Conservation (phyloP, 2,329 filamentous ascomycete genomes). For the Metarhizium rileyi region DNA sequence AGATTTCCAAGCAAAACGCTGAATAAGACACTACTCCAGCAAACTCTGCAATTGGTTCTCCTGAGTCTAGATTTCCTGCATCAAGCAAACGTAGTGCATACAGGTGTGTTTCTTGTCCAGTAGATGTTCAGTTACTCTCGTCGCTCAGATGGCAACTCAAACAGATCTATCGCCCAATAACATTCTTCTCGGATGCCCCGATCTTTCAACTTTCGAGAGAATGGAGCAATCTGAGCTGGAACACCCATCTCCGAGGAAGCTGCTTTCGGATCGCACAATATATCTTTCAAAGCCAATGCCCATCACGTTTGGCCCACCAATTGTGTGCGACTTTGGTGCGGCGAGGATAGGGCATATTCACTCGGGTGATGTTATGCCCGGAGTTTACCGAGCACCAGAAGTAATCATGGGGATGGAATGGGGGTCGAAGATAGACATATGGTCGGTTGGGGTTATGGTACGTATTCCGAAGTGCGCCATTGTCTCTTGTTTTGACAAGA, state of each 20-base stretch:
- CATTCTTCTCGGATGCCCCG: conserved; percentile 14
- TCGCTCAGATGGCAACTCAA: neutral
- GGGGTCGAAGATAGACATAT: conserved; percentile 24
- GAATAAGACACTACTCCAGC: conserved; percentile 14
- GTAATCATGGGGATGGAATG: conserved; percentile 24
- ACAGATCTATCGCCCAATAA: conserved; percentile 19
- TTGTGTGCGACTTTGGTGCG: conserved; percentile 23
- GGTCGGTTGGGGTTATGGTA: conserved; percentile 23
- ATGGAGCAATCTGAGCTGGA: conserved; percentile 9
- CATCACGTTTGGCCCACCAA: conserved; percentile 12
- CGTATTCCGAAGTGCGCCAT: conserved; percentile 6
- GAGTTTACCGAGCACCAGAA: conserved; percentile 24
- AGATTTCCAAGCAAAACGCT: conserved; percentile 14
- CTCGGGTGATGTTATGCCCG: conserved; percentile 22
- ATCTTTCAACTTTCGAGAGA: conserved; percentile 8
- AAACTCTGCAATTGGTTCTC: conserved; percentile 10
- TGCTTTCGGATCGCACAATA: conserved; percentile 17
- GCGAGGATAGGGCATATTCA: conserved; percentile 16
- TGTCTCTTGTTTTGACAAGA: neutral
- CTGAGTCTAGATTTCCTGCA: conserved; percentile 13
- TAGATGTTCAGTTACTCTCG: neutral
- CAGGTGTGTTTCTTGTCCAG: conserved; percentile 8
- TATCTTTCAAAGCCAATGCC: conserved; percentile 18
- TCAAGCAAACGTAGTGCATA: conserved; percentile 12
- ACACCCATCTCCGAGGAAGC: conserved; percentile 16